These are phyloP conservation scores for Flaveria trinervia DNA, from an alignment of 129 eudicot species.

Conservation along the genomic window DNA sequence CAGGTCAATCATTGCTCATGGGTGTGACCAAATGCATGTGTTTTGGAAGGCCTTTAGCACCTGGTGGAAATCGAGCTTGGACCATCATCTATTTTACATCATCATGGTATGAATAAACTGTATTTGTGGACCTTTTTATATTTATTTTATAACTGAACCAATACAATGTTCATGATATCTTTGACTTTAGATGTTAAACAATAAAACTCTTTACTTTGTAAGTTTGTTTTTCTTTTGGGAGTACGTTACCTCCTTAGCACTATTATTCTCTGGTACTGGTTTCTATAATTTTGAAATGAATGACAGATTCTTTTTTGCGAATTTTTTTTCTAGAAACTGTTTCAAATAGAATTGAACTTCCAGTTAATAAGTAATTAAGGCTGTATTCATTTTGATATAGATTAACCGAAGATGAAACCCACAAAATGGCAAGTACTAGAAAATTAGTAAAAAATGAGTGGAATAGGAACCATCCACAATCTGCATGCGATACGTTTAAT, in stretches of 20 bases:
- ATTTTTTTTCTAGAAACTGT: background rate
- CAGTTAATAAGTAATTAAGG: background rate
- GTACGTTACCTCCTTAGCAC: background rate
- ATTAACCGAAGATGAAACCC: background rate
- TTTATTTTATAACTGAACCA: background rate
- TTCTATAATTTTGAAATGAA: background rate
- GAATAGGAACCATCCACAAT: background rate
- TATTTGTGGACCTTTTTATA: background rate
- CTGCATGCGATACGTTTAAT: background rate
- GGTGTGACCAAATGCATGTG: conserved; percentile 97
- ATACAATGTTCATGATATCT: background rate
- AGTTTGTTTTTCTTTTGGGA: background rate
- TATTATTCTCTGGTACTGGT: background rate
- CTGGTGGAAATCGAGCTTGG: conserved; percentile 94
- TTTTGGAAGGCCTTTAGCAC: conserved; percentile 86
- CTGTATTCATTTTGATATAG: conserved; percentile 1
- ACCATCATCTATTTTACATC: conserved; percentile 76
- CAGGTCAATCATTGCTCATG: conserved; percentile 91
- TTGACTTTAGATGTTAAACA: background rate
- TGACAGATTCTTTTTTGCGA: background rate
- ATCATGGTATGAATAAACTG: conserved; percentile 56
- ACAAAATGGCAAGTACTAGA: background rate
- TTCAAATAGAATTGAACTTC: background rate
- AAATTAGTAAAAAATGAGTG: background rate
- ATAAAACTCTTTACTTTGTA: background rate